These are phyloP conservation scores for Mycena olivaceomarginata DNA, from an alignment of 768 basidiomycete genomes.

Conservation along the genomic window DNA sequence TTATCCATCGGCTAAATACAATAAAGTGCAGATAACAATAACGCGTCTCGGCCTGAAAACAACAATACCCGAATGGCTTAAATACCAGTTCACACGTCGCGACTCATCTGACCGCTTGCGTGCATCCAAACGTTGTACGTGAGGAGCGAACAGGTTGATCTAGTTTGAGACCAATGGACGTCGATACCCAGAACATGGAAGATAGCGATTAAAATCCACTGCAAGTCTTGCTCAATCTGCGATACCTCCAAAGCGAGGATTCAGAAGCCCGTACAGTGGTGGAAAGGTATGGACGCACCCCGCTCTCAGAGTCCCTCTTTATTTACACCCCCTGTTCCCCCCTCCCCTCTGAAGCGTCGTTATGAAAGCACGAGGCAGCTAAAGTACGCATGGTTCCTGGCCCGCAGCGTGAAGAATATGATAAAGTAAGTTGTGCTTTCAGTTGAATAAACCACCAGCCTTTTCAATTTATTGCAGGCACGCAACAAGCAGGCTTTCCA, in stretches of 20 bases:
- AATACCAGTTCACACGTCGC: constrained; percentile 14
- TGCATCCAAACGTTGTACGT: constrained; percentile 38
- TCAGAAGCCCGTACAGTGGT: constrained; percentile 2
- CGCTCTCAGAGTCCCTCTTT: constrained; percentile 23
- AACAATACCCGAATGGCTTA: constrained; percentile 1
- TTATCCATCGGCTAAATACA: constrained; percentile 33
- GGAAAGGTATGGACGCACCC: constrained; percentile 24
- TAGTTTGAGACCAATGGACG: constrained; percentile 23
- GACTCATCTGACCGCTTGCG: constrained; percentile 15
- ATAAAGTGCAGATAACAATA: constrained; percentile 27
- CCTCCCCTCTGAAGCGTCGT: constrained; percentile 33
- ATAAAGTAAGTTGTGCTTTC: constrained; percentile 22
- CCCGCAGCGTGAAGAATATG: constrained; percentile 7
- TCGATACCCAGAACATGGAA: constrained; percentile 8
- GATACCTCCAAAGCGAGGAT: too few species aligned
- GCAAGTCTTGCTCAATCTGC: too few species aligned
- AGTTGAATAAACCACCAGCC: constrained; percentile 6
- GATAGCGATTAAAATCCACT: too few species aligned
- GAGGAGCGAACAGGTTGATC: constrained; percentile 34
- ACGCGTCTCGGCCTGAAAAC: background rate
- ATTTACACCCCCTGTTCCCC: constrained; percentile 1
- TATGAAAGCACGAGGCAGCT: background rate
- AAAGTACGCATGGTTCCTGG: constrained; percentile 34
- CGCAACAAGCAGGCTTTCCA: constrained; percentile 14
- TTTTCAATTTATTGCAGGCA: constrained; percentile 25